phyloP scores from a whole-genome alignment of 805 yeast species.

The Zygosaccharomyces kombuchaensis region DNA sequence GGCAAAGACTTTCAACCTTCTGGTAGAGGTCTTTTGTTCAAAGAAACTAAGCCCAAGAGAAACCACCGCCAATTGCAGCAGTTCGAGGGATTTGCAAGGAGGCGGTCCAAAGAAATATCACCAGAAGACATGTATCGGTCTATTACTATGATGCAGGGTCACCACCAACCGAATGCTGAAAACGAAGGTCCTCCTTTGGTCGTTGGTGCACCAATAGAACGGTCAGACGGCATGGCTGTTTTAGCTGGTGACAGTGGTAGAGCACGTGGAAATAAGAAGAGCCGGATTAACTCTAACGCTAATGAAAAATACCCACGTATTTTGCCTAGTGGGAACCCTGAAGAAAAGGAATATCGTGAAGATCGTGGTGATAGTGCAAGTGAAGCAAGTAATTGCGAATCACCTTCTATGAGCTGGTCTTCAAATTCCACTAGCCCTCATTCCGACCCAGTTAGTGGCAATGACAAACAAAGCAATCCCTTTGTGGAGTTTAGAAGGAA shows the following conservation, averaged over 20 bases:
- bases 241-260: background rate
- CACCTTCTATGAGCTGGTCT: background rate
- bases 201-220: conserved; percentile 58
- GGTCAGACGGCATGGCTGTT: conserved; percentile 1
- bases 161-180: conserved; percentile 39
- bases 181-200: conserved; percentile 76
- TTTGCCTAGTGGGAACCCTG: background rate
- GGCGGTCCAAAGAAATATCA: conserved; percentile 47
- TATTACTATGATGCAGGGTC: conserved; percentile 69
- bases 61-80: conserved; percentile 7
- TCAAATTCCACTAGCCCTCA: background rate
- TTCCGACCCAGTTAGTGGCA: background rate
- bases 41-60: conserved; percentile 9
- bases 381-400: background rate
- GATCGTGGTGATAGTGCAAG: conserved; percentile 14
- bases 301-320: background rate
- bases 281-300: background rate
- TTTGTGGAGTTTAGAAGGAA: background rate
- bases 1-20: conserved; percentile 5
- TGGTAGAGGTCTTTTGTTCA: conserved; percentile 10
- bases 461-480: background rate
- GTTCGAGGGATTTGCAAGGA: conserved; percentile 32
- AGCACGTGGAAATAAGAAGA: background rate
- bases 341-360: conserved; percentile 11
- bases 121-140: conserved; percentile 85